These are phyloP conservation scores for Beta macrorhiza DNA, from an alignment of 179 eudicot species.

Conservation along the genomic window DNA sequence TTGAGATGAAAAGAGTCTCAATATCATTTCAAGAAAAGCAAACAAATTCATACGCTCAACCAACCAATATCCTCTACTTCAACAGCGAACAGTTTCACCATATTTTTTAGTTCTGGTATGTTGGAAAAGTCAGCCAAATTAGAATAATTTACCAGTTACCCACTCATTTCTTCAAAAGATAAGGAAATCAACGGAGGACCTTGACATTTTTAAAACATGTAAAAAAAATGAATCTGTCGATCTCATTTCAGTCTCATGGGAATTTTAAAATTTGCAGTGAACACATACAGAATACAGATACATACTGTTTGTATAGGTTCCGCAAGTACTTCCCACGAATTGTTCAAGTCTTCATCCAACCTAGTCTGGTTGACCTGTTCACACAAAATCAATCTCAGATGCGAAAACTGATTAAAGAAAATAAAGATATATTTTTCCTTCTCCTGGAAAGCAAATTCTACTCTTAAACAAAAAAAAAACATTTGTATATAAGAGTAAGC, in stretches of 20 bases:
- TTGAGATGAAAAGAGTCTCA: neutral
- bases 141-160: neutral
- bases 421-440: no score
- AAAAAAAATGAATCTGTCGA: neutral
- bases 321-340: conserved; percentile 97
- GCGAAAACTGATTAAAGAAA: neutral
- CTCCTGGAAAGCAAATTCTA: neutral
- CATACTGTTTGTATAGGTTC: conserved; percentile 98
- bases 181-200: neutral
- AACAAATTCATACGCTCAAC: neutral
- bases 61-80: neutral
- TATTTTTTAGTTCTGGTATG: neutral
- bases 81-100: neutral
- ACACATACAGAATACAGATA: neutral
- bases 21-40: neutral
- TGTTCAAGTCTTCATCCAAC: conserved; percentile 70
- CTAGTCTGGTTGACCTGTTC: conserved; percentile 77
- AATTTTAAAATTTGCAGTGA: neutral
- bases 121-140: neutral
- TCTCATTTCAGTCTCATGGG: neutral
- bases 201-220: neutral
- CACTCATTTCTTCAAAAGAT: neutral
- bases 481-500: neutral
- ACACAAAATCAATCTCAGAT: neutral
- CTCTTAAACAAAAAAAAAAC: neutral